Evolutionary conservation across 2,329 filamentous ascomycete genomes (phyloP).

Genomic region (Cladobotryum mycophilum): DNA sequence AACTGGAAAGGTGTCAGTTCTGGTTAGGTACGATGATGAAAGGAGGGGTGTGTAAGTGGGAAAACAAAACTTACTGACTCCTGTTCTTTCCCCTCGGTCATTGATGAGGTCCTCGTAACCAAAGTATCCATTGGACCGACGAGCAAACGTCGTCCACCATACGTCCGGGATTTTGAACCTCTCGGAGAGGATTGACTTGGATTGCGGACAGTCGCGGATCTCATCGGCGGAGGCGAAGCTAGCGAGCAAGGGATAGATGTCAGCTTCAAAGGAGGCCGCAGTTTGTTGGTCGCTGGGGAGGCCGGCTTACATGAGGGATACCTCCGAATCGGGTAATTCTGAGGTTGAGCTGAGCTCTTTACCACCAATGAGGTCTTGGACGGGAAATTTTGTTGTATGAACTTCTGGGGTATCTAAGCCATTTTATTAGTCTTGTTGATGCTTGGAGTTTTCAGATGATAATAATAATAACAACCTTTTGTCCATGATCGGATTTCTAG

Average conservation of each 20-base stretch:
- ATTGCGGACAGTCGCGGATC: constrained; percentile 23
- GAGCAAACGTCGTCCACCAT: constrained; percentile 31
- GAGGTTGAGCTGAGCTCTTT: neutral
- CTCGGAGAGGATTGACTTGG: constrained; percentile 18
- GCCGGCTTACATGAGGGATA: constrained; percentile 1
- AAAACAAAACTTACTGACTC: constrained; percentile 1
- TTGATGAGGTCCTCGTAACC: constrained; percentile 22
- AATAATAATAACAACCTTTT: neutral
- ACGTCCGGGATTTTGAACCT: constrained; percentile 24
- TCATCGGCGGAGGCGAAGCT: constrained; percentile 27
- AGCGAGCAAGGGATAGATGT: neutral
- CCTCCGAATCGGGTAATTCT: neutral
- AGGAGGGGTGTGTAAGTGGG: no score
- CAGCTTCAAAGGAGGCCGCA: no score
- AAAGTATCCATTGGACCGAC: constrained; percentile 34
- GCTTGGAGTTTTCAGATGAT: no score
- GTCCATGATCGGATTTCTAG: neutral
- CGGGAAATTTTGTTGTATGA: neutral
- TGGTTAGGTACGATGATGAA: no score
- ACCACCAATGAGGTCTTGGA: neutral
- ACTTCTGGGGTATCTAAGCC: neutral
- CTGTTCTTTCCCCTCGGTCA: constrained; percentile 1
- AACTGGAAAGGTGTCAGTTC: constrained; percentile 13
- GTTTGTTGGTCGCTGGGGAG: neutral
- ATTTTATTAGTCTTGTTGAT: no score